Base-by-base conservation (phyloP, 2,329 filamentous ascomycete species). In the Neofusicoccum laricinum region DNA sequence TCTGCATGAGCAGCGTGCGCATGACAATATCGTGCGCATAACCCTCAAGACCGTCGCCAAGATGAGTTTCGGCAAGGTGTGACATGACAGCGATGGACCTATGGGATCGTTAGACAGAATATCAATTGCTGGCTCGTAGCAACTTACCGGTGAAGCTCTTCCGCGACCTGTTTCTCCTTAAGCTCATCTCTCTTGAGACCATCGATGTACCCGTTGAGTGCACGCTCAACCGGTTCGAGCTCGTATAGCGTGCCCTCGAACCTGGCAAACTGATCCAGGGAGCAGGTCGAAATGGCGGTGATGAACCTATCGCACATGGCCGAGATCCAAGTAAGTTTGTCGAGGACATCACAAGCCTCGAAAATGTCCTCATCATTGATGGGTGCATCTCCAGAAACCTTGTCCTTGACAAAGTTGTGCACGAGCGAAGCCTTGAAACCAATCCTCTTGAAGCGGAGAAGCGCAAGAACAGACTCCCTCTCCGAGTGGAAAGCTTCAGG, bases 201-300 rank as follows among this genome's bases (percentile, higher is more conserved):
- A 68, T 97, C 93, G 64, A 98, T 91, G 87, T 93, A 97, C 63
- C 85, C 86, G 72, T 97, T 97, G 57, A 98, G 79, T 0, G 91
- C 91, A 64, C 93, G 86, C 78, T 99, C 95, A 11, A 98, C 92
- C 0, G 93, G 92, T 73, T 97, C 92, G 58, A 98, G 82, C 76
- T 98, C 95, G 70, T 92, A 91, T 65, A 95, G 78, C 2, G 93
- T 91, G 46, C 89, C 88, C 70, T 92, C 90, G 69, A 92, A 95
- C 68, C 83, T 87, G 50, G 85, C 84, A 75, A 98, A 98, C 65
- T 92, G 86, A 53, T 91, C 88, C 1, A 90, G 82, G 2, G 90
- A 89, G 77, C 92, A 96, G 69, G 88, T 87, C 69, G 85, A 89
- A 70, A 97, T 92, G 66, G 90, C 89, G 66, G 88, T 90, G 74